phyloP scores from a whole-genome alignment of 106 monocot genomes.

The Posidonia australis region DNA sequence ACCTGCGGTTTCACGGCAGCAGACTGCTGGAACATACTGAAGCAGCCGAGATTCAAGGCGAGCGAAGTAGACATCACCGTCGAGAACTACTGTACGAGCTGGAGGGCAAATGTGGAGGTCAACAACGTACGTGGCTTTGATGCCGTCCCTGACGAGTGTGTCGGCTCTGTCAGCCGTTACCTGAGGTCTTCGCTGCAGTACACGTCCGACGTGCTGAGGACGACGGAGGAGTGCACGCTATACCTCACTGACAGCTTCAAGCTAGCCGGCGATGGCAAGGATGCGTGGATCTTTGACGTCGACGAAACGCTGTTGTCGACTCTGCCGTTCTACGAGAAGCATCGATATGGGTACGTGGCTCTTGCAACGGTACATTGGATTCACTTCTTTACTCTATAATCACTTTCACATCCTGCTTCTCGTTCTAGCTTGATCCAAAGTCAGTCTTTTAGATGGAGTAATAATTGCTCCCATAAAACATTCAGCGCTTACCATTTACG shows the following conservation, averaged over 20 bases:
- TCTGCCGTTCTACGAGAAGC: conserved; percentile 30
- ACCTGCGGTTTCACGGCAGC: neutral
- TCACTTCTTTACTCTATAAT: too few relatives aligned
- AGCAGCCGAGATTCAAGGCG: neutral
- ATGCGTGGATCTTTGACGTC: conserved; percentile 51
- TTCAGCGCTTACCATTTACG: too few relatives aligned
- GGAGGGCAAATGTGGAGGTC: conserved; percentile 49
- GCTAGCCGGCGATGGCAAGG: conserved; percentile 25
- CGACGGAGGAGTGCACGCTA: conserved; percentile 27
- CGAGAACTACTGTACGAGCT: conserved; percentile 51
- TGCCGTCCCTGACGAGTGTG: conserved; percentile 31
- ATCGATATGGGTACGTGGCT: conserved; percentile 30
- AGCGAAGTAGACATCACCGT: conserved; percentile 12
- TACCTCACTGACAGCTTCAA: conserved; percentile 25
- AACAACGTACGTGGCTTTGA: conserved; percentile 34
- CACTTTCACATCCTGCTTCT: too few relatives aligned
- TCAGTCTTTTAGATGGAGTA: too few relatives aligned
- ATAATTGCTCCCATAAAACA: too few relatives aligned
- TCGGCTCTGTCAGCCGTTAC: conserved; percentile 22
- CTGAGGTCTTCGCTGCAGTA: conserved; percentile 35
- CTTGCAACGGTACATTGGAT: too few relatives aligned
- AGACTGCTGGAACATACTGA: conserved; percentile 3
- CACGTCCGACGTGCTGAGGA: conserved; percentile 26
- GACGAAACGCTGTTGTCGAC: conserved; percentile 50
- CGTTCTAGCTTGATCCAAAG: too few relatives aligned